These are phyloP conservation scores for Sporormia fimetaria DNA, from an alignment of 495 filamentous ascomycete genomes.

Conservation along the genomic window DNA sequence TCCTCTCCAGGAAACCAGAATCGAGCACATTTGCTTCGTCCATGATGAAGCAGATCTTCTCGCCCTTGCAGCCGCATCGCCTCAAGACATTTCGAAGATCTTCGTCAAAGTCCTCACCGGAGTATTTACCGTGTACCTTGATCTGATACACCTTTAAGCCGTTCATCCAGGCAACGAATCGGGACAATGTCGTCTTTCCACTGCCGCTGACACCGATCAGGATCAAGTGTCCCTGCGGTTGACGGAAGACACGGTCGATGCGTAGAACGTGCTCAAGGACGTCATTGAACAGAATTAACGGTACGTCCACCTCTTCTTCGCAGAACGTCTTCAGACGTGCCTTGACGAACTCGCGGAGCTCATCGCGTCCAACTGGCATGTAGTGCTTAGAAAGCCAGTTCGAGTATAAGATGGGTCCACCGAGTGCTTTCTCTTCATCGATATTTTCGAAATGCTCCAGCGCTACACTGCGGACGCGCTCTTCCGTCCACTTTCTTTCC, in stretches of 20 bases:
- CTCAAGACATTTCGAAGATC: constrained; percentile 89
- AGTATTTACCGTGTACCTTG: constrained; percentile 98
- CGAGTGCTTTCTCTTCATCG: constrained; percentile 76
- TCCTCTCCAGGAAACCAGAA: constrained; percentile 94
- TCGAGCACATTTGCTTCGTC: constrained; percentile 97
- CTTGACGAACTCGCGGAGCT: constrained; percentile 92
- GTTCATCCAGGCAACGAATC: constrained; percentile 99
- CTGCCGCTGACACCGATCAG: constrained; percentile 95
- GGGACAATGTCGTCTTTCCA: constrained; percentile 94
- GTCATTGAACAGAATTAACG: constrained; percentile 94
- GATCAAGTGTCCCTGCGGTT: constrained; percentile 96
- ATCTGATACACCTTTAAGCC: constrained; percentile 98
- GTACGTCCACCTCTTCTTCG: constrained; percentile 97
- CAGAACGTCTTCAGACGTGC: constrained; percentile 96
- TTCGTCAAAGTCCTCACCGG: constrained; percentile 96
- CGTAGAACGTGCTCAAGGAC: constrained; percentile 94
- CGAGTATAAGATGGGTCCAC: constrained; percentile 89
- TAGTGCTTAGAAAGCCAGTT: constrained; percentile 99
- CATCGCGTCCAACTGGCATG: constrained; percentile 87
- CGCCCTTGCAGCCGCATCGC: constrained; percentile 89
- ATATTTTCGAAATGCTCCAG: constrained; percentile 88
- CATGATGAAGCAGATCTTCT: constrained; percentile 99
- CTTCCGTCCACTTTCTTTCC: constrained; percentile 89
- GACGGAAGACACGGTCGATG: constrained; percentile 96
- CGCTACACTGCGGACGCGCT: constrained; percentile 71